phyloP scores from a whole-genome alignment of 257 asterid species.

The Osmanthus fragrans region DNA sequence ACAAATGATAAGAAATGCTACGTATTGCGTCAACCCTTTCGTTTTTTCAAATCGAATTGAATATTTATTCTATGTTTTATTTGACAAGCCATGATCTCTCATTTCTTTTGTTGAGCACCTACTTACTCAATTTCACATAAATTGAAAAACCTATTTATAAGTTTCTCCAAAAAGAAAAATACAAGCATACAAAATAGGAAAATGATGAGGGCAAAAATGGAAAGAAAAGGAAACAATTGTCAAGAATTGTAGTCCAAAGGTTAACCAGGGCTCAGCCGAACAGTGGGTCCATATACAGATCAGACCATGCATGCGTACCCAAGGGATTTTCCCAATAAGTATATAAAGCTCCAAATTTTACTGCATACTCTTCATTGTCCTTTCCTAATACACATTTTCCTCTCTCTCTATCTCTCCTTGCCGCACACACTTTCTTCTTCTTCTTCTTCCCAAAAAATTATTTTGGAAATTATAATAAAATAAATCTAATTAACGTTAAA shows the following conservation, averaged over 20 bases:
- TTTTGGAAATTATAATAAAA: background rate
- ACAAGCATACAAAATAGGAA: too few species aligned
- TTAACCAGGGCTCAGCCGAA: background rate
- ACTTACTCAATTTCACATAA: too few species aligned
- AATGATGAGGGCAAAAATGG: background rate
- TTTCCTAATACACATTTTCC: constrained; percentile 7
- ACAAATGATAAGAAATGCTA: too few species aligned
- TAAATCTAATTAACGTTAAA: background rate
- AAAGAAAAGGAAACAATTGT: background rate
- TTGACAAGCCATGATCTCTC: too few species aligned
- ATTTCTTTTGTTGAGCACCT: too few species aligned
- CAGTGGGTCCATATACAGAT: background rate
- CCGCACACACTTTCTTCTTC: constrained; percentile 16
- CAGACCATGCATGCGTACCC: background rate
- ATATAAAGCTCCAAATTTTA: constrained; percentile 9
- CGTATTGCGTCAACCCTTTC: too few species aligned
- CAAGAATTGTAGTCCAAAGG: background rate
- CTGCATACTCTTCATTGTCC: background rate
- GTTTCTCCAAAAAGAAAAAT: background rate
- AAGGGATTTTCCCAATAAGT: constrained; percentile 18
- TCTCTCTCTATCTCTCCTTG: constrained; percentile 12
- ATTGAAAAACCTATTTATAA: background rate
- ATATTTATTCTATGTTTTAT: too few species aligned
- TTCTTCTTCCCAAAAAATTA: background rate
- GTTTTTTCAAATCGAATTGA: too few species aligned